Base-by-base conservation (phyloP, 2,329 filamentous ascomycete species). In the Teratosphaeria gauchensis region DNA sequence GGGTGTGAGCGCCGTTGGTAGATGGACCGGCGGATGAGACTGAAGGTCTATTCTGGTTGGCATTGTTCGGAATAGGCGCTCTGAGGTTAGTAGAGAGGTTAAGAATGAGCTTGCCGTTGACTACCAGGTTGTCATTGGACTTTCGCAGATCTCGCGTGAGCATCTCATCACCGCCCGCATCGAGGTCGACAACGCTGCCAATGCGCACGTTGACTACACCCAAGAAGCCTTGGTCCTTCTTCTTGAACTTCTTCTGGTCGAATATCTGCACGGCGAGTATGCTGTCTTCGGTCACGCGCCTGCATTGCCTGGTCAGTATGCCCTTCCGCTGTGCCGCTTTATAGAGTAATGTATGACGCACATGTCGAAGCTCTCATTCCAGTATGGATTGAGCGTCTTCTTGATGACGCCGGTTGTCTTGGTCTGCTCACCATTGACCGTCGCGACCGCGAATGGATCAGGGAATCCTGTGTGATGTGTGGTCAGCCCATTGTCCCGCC, bases 231-330 rank as follows among this genome's bases (percentile, higher is more conserved):
- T 99, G 94, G 68, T 99, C 94, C 90, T 97, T 99, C 84, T 99
- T 99, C 82, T 99, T 99, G 79, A 99, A 99, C 78, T 99, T 99
- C 80, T 96, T 96, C 77, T 99, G 94, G 76, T 99, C 94, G 73
- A 99, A 99, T 58, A 99, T 96, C 73, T 99, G 94, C 53, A 99
- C 92, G 7, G 94, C 94, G 54, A 99, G 82, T 70, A 99, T 96
- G 74, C 92, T 95, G 70, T 96, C 92, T 73, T 99, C 94, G 62
- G 87, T 94, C 61, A 90, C 92, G 73, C 84, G 84, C 80, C 94
- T 97, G 72, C 59, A 31, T 9, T 46, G 19, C 33, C 21, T 16
- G 6, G 48, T 62, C 58, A 62, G 60, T 53, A 53, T 46, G 14
- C 53, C 14, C 53, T n/a, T 11, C n/a, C 52, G 28, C 32, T 32